These are phyloP conservation scores for Cyclotella atomus DNA, from an alignment of 108 stramenopile species.

Conservation along the genomic window DNA sequence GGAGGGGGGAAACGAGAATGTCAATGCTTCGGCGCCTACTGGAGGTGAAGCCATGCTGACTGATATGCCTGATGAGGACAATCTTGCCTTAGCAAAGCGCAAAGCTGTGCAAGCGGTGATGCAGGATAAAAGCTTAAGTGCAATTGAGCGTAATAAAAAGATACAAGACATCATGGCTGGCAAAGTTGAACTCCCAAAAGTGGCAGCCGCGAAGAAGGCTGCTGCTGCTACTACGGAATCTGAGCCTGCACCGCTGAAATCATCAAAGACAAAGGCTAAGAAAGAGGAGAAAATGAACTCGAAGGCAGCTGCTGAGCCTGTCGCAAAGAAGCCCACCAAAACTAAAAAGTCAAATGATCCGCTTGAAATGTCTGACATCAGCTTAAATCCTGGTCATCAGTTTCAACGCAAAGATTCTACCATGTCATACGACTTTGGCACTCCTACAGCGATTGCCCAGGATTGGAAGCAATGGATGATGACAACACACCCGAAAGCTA, in stretches of 20 bases:
- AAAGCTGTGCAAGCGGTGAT: constrained; percentile 16
- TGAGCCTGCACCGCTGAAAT: neutral
- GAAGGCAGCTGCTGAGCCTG: neutral
- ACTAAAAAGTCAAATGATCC: neutral
- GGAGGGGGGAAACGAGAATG: neutral
- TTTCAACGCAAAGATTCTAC: constrained; percentile 8
- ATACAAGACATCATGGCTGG: constrained; percentile 33
- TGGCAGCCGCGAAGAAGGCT: neutral
- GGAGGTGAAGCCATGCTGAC: constrained; percentile 16
- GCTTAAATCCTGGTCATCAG: neutral
- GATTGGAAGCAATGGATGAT: constrained; percentile 39
- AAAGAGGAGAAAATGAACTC: neutral
- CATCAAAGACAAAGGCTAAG: neutral
- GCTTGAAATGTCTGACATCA: constrained; percentile 9
- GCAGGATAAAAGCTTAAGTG: constrained; percentile 16
- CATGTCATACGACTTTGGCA: constrained; percentile 1
- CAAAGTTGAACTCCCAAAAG: constrained; percentile 7
- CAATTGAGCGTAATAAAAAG: constrained; percentile 18
- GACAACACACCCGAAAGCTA: constrained; percentile 22
- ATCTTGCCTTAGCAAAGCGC: constrained; percentile 4
- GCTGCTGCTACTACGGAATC: neutral
- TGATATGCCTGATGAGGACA: constrained; percentile 16
- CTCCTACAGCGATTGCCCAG: constrained; percentile 9
- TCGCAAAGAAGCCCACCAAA: neutral
- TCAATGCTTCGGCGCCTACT: neutral